Evolutionary conservation across 768 basidiomycete genomes (phyloP).

Genomic region (Russula emetica): DNA sequence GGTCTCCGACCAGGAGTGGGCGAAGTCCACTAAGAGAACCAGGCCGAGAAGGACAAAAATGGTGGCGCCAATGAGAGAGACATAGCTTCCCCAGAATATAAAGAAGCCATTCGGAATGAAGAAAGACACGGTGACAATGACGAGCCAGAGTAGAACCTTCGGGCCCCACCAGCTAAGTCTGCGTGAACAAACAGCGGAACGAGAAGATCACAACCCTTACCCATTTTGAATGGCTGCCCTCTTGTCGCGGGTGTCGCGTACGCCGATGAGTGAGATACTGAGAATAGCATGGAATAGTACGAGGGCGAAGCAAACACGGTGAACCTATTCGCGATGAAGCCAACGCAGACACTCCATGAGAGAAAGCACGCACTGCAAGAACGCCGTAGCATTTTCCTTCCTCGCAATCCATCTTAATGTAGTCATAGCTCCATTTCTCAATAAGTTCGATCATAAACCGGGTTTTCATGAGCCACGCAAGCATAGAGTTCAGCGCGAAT

Average conservation of each 20-base stretch:
- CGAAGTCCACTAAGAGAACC: conserved; percentile 96
- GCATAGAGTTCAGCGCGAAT: conserved; percentile 90
- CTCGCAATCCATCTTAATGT: conserved; percentile 96
- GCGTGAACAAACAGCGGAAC: conserved; percentile 14
- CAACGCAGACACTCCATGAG: not conserved
- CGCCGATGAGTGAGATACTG: conserved; percentile 74
- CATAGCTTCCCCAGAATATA: conserved; percentile 96
- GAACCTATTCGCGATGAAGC: conserved; percentile 51
- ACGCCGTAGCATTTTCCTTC: conserved; percentile 95
- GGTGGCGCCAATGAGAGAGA: conserved; percentile 86
- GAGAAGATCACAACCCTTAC: conserved; percentile 40
- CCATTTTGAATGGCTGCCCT: conserved; percentile 97
- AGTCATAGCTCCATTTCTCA: conserved; percentile 91
- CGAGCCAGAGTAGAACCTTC: conserved; percentile 84
- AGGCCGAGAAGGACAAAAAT: conserved; percentile 96
- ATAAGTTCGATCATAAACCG: conserved; percentile 81
- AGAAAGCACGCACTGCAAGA: conserved; percentile 65
- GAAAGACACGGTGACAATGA: conserved; percentile 79
- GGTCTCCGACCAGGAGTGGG: conserved; percentile 96
- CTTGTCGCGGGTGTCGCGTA: conserved; percentile 86
- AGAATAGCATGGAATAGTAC: conserved; percentile 83
- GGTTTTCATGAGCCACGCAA: conserved; percentile 96
- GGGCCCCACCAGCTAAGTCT: conserved; percentile 92
- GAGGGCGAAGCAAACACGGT: conserved; percentile 95
- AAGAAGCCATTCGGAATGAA: conserved; percentile 97